Percentiles rank a stretch among this genome's conserved stretches.
phyloP scores from a whole-genome alignment of 768 basidiomycete species.

The Mycena crocata region DNA sequence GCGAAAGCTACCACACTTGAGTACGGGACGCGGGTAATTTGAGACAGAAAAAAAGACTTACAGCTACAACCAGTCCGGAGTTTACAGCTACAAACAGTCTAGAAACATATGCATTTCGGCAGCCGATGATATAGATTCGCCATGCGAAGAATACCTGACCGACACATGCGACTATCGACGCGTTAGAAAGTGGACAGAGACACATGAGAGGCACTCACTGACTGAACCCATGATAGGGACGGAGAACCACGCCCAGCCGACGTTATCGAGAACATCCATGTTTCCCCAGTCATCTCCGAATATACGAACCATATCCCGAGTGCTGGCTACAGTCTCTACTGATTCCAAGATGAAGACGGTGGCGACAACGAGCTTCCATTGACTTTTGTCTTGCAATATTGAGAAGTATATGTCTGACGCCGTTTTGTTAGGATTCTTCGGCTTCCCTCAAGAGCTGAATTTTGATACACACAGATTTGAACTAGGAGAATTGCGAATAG shows the following conservation, averaged over 20 bases:
- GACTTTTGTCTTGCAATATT: constrained; percentile 44
- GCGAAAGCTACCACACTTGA: background rate
- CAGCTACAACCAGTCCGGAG: constrained; percentile 27
- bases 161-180: constrained; percentile 33
- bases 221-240: constrained; percentile 34
- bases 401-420: constrained; percentile 42
- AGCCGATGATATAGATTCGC: constrained; percentile 37
- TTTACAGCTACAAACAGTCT: too few relatives aligned
- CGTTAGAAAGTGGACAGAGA: background rate
- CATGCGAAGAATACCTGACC: constrained; percentile 41
- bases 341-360: constrained; percentile 34
- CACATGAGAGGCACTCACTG: constrained; percentile 5
- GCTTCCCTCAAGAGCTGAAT: background rate
- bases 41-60: background rate
- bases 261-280: constrained; percentile 22
- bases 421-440: background rate
- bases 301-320: constrained; percentile 29
- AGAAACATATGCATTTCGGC: constrained; percentile 8
- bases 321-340: constrained; percentile 34
- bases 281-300: constrained; percentile 36
- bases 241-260: constrained; percentile 33
- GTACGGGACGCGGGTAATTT: too few relatives aligned
- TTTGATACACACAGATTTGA: constrained; percentile 17
- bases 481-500: constrained; percentile 12
- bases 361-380: constrained; percentile 30